Evolutionary conservation across 2,329 filamentous ascomycete genomes (phyloP).

Genomic region (Penicillium vulpinum): DNA sequence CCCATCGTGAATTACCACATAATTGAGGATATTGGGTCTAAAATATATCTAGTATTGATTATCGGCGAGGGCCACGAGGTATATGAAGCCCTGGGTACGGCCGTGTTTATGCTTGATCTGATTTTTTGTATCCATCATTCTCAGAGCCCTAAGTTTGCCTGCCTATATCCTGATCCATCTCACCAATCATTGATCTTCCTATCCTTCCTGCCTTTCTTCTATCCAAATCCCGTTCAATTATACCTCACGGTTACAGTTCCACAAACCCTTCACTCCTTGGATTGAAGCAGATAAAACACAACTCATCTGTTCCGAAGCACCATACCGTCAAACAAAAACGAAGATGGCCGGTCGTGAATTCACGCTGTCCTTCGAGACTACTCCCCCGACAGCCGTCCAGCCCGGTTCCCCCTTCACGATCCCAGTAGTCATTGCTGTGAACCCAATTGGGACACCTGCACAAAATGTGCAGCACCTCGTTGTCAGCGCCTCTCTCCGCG

Average conservation of each 20-base stretch:
- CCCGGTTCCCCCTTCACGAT: slow-evolving; percentile 32
- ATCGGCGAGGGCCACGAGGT: slow-evolving; percentile 13
- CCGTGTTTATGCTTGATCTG: slow-evolving; percentile 1
- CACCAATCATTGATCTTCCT: neutral
- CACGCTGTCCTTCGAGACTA: slow-evolving; percentile 31
- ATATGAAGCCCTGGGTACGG: slow-evolving; percentile 22
- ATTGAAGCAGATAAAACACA: neutral
- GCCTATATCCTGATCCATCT: neutral
- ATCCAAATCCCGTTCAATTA: slow-evolving; percentile 1
- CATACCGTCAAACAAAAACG: neutral
- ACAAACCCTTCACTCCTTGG: neutral
- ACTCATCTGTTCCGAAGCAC: neutral
- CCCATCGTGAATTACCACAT: slow-evolving; percentile 5
- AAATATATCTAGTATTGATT: slow-evolving; percentile 6
- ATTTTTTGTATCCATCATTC: neutral
- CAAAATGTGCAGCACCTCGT: slow-evolving; percentile 30
- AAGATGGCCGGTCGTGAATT: slow-evolving; percentile 30
- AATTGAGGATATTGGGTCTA: slow-evolving; percentile 12
- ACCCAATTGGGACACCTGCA: slow-evolving; percentile 28
- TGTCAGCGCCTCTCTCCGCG: slow-evolving; percentile 29
- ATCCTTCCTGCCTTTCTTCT: neutral
- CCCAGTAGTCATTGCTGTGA: slow-evolving; percentile 33
- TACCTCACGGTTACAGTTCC: slow-evolving; percentile 9
- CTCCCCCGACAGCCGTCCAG: slow-evolving; percentile 28
- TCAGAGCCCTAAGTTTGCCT: neutral